phyloP scores from a whole-genome alignment of 768 basidiomycete genomes.

The Leccinellum luteum region DNA sequence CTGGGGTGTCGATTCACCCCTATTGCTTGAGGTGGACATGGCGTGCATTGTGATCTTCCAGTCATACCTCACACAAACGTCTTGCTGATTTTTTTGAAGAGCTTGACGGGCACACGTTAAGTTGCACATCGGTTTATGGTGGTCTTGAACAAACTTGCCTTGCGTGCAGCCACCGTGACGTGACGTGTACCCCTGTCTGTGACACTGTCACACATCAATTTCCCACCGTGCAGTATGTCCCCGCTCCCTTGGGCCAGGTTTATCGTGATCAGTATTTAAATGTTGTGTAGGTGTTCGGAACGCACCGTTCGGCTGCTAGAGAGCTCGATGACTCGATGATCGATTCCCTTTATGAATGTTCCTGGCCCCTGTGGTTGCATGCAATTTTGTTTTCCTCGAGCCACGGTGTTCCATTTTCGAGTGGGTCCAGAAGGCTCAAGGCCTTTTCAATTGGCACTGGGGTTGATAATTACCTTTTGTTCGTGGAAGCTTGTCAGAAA shows the following conservation, averaged over 20 bases:
- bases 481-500: not conserved
- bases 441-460: not conserved
- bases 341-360: not conserved
- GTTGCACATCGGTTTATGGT: conserved; percentile 24
- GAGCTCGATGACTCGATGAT: not conserved
- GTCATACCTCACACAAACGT: conserved; percentile 27
- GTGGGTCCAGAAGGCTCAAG: conserved; percentile 4
- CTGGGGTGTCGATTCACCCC: conserved; percentile 1
- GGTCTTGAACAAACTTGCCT: conserved; percentile 32
- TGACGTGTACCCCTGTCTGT: conserved; percentile 29
- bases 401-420: conserved; percentile 13
- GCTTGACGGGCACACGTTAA: conserved; percentile 31
- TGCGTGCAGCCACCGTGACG: conserved; percentile 22
- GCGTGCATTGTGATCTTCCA: conserved; percentile 9
- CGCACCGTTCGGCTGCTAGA: conserved; percentile 1
- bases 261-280: not conserved
- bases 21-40: conserved; percentile 7
- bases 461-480: conserved; percentile 9
- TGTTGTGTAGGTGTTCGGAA: not conserved
- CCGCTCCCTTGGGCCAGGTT: not conserved
- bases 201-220: conserved; percentile 21
- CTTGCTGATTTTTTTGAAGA: conserved; percentile 20
- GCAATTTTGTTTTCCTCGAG: not conserved
- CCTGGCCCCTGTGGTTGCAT: not conserved
- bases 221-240: conserved; percentile 10